Evolutionary conservation across 345 rosid genomes (phyloP), one percentile per base, ranked within the genome.

Genomic region (Crucihimalaya himalaica): DNA sequence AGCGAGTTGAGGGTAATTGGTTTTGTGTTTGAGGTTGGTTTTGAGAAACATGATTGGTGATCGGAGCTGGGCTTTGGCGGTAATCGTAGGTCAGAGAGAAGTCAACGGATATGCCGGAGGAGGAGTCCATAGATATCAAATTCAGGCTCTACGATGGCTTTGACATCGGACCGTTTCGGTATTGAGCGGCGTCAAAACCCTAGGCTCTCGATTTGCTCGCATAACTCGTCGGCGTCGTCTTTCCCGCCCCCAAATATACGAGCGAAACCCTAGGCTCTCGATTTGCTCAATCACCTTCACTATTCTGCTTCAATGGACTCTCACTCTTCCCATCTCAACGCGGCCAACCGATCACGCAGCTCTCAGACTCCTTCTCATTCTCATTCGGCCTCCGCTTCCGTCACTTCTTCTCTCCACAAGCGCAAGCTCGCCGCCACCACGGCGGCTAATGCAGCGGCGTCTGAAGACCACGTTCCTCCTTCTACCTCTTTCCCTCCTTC

Each of bases 311-410:
- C 66, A 8, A 89, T 89, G 95, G 92, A 89, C 45, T 56, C 84
- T 12, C 89, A 82, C 81, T 82, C 91, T 71, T 88, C 97, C 9
- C 99, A 88, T 79, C 84, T 87, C 66, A 83, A 78, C 72, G 92
- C 87, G n/a, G 87, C 86, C 56, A 92, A 88, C 32, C 73, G 81
- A 28, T 77, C 81, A 6, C 97, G 98, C 62, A 90, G 93, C 59
- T 96, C 97, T 27, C 89, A 91, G 73, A 90, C 99, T 34, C 98
- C 92, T 32, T 92, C 98, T 21, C 98, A 97, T 5, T 96, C 99
- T 54, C 97, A 96, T 76, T 95, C 99, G 16, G 99, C 99, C 43
- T 92, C 97, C 57, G 98, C 91, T 35, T 93, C 97, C 62, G 97
- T 88, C 84, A 84, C 97, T 45, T 90, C 98, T 29, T 96, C 97